Evolutionary conservation across 371 early-diverging fungal genomes (phyloP), one percentile per base, ranked within the genome.

Genomic region (Blastocladiella emersonii): DNA sequence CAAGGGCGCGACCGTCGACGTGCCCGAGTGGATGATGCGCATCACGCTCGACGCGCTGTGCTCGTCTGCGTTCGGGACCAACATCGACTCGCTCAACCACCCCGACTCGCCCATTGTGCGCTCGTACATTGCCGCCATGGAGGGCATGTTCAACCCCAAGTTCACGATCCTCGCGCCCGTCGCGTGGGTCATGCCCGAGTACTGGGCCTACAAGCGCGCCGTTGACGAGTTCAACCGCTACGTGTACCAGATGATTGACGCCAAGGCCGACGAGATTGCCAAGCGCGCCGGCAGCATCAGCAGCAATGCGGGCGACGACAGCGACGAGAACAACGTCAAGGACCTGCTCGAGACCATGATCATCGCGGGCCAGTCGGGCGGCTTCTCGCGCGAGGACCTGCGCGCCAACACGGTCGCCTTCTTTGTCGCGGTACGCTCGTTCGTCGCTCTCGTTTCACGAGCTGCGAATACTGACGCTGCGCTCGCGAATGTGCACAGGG

Each of bases 381-480:
- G 13, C 8, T 59, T 59, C 43, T 27, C 60, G 13, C 5, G 60
- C 15, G 27, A 39, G 15, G 60, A 59, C 10, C 19, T 59, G 30
- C 41, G 60, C 0, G 10, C 43, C 27, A 59, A 59, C 23, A 2
- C 19, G 12, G 60, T 59, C 27, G 19, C 43, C 30, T 59, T 59
- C n/a, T 59, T 59, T n/a, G 25, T 59, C 25, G 60, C 60, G 27
- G 60, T 59, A 41, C 45, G 60, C 43, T 30, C 32, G 23, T 59
- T 25, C 3, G 25, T 51, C 48, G 0, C 0, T 2, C n/a, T 48
- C 6, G 10, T 21, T 48, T n/a, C 48, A 7, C 3, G 17, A 6
- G 10, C 3, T 48, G 4, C 2, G 3, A 23, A 44, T 8, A 51
- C 17, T 27, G 6, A 25, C 19, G 1, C 7, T 51, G 45, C 8